Conservation (phyloP, 257 asterid genomes). For the Penstemon newberryi region DNA sequence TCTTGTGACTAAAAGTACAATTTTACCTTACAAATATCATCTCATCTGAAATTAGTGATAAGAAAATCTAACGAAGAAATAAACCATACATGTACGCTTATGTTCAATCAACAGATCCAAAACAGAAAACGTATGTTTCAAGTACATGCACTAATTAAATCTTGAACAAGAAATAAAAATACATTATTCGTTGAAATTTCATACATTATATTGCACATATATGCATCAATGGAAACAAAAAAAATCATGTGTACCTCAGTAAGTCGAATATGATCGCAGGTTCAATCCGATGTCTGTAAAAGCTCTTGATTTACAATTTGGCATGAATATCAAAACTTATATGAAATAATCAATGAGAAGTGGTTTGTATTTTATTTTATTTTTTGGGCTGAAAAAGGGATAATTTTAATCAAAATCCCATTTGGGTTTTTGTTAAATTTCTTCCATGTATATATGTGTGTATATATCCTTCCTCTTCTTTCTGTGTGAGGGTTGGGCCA, state of each 20-base stretch:
- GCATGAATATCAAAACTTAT: too few species aligned
- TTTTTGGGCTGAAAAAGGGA: background rate
- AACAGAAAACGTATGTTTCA: too few species aligned
- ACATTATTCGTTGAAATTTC: background rate
- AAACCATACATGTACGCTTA: too few species aligned
- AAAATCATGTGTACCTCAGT: constrained; percentile 24
- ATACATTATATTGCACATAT: background rate
- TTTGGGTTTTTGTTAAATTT: background rate
- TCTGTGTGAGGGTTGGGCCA: constrained; percentile 8
- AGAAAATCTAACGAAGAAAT: too few species aligned
- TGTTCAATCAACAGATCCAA: too few species aligned
- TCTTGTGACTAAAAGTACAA: too few species aligned
- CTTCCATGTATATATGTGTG: background rate
- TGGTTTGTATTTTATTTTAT: too few species aligned
- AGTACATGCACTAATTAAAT: background rate
- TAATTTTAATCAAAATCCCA: background rate
- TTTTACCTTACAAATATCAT: too few species aligned
- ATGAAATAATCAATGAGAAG: background rate
- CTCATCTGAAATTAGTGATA: too few species aligned
- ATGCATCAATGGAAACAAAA: background rate
- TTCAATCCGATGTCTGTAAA: constrained; percentile 4
- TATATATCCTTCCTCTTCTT: background rate
- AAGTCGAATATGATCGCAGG: background rate
- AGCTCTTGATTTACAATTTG: background rate
- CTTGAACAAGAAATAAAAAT: background rate